A percentile compares a stretch with the other conserved stretches of the same genome.
phyloP scores from a whole-genome alignment of 2,329 filamentous ascomycete genomes.

The Fonsecaea nubica region DNA sequence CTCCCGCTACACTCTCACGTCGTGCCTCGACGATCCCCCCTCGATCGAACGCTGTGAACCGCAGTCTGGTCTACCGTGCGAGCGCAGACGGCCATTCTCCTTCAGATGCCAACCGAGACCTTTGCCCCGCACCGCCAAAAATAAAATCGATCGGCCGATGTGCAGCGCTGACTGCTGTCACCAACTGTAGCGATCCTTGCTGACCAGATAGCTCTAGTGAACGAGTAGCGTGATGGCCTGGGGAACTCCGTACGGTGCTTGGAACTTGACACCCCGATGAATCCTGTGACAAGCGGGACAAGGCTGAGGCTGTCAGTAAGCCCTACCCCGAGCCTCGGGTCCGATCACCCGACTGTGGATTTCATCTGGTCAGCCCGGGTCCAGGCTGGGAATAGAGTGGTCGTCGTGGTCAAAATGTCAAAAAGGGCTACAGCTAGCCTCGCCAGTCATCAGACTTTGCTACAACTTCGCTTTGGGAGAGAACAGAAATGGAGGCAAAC shows the following conservation, averaged over 20 bases:
- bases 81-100: conserved; percentile 1
- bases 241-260: not conserved
- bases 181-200: not conserved
- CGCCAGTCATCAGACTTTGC: no score
- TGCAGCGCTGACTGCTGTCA: not conserved
- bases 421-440: not conserved
- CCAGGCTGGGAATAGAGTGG: not conserved
- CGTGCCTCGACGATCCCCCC: not conserved
- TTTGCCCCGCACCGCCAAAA: conserved; percentile 10
- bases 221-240: not conserved
- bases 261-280: not conserved
- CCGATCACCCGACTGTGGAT: not conserved
- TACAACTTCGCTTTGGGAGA: no score
- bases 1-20: not conserved
- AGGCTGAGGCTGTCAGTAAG: not conserved
- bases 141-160: conserved; percentile 11
- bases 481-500: no score
- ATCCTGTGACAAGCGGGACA: not conserved
- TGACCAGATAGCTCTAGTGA: not conserved
- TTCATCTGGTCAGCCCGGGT: not conserved
- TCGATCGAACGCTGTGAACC: not conserved
- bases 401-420: not conserved
- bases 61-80: not conserved
- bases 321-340: not conserved
- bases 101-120: conserved; percentile 2